These are phyloP conservation scores for Ustilago xerochloae DNA, from an alignment of 1,284 basidiomycete species.

Conservation along the genomic window DNA sequence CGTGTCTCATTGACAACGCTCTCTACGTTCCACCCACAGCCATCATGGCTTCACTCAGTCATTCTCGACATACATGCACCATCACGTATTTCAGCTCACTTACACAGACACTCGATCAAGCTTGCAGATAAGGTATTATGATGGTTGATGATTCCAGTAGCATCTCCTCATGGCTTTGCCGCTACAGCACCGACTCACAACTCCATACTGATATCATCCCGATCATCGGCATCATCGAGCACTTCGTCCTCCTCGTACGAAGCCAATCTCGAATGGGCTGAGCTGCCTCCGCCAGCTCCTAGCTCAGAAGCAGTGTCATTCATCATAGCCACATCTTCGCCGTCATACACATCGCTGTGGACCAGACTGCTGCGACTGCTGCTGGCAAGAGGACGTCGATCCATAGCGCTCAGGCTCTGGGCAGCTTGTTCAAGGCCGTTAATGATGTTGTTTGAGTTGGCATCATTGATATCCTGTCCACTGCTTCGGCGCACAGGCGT, in stretches of 20 bases:
- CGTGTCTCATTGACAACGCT: neutral
- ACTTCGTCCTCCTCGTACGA: slow-evolving; percentile 30
- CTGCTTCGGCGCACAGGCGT: slow-evolving; percentile 29
- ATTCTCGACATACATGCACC: neutral
- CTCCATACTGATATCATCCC: slow-evolving; percentile 41
- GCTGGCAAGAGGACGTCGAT: slow-evolving; percentile 6
- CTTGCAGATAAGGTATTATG: too few species aligned
- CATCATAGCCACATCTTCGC: slow-evolving; percentile 35
- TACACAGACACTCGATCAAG: neutral
- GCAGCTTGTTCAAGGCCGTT: slow-evolving; percentile 32
- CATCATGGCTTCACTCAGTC: neutral
- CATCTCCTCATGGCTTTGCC: neutral
- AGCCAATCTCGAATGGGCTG: slow-evolving; percentile 18
- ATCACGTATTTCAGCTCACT: too few species aligned
- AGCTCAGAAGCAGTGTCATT: slow-evolving; percentile 26
- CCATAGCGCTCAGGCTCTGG: slow-evolving; percentile 13
- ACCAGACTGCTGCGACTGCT: slow-evolving; percentile 24
- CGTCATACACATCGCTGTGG: slow-evolving; percentile 1
- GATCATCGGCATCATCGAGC: slow-evolving; percentile 22
- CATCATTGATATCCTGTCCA: slow-evolving; percentile 13
- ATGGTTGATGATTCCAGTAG: neutral
- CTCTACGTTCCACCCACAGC: too few species aligned
- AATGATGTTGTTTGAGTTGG: slow-evolving; percentile 2
- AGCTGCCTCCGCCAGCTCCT: slow-evolving; percentile 3
- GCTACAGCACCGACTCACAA: slow-evolving; percentile 5